Conservation (phyloP, 2,329 filamentous ascomycete genomes). For the Diaporthe vexans region DNA sequence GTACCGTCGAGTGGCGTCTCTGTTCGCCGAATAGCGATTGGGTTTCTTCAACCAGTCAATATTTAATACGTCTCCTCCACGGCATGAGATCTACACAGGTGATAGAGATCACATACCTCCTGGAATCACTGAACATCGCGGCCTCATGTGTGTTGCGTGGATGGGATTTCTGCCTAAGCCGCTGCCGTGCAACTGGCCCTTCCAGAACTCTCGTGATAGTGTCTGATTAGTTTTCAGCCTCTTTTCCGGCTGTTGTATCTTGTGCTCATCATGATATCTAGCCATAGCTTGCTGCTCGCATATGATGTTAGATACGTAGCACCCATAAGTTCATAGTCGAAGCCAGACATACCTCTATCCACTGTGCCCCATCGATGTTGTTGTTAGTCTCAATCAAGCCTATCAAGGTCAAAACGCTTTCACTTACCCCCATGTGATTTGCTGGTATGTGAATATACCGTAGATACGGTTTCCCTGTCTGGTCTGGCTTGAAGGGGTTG, state of each 20-base stretch:
- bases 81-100: not conserved
- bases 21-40: not conserved
- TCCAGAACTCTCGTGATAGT: slow-evolving; percentile 29
- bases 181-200: slow-evolving; percentile 29
- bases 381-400: not conserved
- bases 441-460: slow-evolving; percentile 32
- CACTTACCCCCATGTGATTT: slow-evolving; percentile 32
- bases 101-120: slow-evolving; percentile 5
- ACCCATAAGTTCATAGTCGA: not conserved
- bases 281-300: slow-evolving; percentile 18
- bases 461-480: not conserved
- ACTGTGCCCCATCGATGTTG: not conserved
- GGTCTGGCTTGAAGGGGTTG: not conserved
- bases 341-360: slow-evolving; percentile 14
- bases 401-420: not conserved
- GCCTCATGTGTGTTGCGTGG: slow-evolving; percentile 30
- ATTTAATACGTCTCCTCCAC: not conserved
- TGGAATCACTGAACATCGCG: slow-evolving; percentile 22
- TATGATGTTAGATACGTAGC: not conserved
- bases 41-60: not conserved
- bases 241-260: not conserved
- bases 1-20: not conserved
- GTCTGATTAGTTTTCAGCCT: slow-evolving; percentile 1
- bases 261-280: slow-evolving; percentile 5
- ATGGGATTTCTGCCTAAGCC: slow-evolving; percentile 15